Conservation (phyloP, 2,329 filamentous ascomycete genomes). For the Clonostachys rosea region DNA sequence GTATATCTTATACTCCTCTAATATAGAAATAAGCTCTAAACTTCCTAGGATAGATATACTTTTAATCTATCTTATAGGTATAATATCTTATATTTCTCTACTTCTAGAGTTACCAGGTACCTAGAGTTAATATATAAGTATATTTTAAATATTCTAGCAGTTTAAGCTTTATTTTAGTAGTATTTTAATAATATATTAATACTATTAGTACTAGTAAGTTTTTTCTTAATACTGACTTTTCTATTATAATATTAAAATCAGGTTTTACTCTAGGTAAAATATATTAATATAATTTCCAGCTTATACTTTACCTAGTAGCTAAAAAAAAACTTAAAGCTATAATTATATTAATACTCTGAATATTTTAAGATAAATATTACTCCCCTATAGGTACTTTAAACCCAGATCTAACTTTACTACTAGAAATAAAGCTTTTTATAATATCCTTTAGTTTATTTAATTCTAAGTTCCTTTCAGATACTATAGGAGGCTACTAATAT, state of each 20-base stretch:
- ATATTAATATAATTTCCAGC: neutral
- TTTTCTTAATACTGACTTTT: neutral
- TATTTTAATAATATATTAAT: neutral
- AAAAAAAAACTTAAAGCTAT: neutral
- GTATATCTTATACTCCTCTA: neutral
- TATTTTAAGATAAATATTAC: too few relatives aligned
- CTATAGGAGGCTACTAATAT: too few relatives aligned
- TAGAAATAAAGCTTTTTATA: too few relatives aligned
- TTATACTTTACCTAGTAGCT: neutral
- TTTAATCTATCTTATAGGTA: neutral
- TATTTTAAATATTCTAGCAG: neutral
- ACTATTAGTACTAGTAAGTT: neutral
- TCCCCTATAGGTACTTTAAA: too few relatives aligned
- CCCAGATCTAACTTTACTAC: too few relatives aligned
- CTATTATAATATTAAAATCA: neutral
- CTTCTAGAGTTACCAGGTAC: too few relatives aligned
- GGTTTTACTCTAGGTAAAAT: neutral
- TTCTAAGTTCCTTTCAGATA: too few relatives aligned
- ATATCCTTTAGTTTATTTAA: too few relatives aligned
- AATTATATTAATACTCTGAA: neutral
- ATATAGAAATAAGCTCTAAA: neutral
- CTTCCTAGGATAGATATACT: neutral
- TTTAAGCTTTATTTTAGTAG: neutral
- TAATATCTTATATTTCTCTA: too few relatives aligned
- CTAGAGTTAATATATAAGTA: neutral